Conservation (phyloP, 768 basidiomycete genomes). For the Infundibulicybe gibba region DNA sequence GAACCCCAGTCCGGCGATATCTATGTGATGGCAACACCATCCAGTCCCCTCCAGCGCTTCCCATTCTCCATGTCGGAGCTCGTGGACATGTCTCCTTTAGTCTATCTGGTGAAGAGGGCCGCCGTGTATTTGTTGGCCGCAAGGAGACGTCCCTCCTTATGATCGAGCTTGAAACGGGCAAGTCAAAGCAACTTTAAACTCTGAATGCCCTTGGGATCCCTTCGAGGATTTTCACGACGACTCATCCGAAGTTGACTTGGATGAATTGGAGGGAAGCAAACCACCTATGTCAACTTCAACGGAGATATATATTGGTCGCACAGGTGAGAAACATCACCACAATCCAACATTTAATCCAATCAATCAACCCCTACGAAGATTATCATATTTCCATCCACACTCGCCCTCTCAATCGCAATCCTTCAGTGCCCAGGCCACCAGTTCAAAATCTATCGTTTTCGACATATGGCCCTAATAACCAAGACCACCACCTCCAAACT, state of each 20-base stretch:
- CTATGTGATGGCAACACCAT: slow-evolving; percentile 74
- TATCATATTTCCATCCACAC: slow-evolving; percentile 87
- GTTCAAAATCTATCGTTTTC: slow-evolving; percentile 88
- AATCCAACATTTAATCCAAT: background rate
- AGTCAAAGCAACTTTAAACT: slow-evolving; percentile 69
- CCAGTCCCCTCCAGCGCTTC: slow-evolving; percentile 76
- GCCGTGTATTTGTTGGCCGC: slow-evolving; percentile 81
- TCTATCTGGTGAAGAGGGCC: slow-evolving; percentile 54
- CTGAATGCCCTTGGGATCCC: slow-evolving; percentile 77
- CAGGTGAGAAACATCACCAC: slow-evolving; percentile 28
- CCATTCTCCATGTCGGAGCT: slow-evolving; percentile 91
- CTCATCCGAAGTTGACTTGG: slow-evolving; percentile 38
- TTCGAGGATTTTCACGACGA: slow-evolving; percentile 48
- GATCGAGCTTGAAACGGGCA: slow-evolving; percentile 77
- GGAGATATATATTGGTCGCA: slow-evolving; percentile 49
- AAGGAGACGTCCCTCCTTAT: slow-evolving; percentile 84
- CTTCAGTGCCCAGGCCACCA: slow-evolving; percentile 28
- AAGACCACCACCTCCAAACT: slow-evolving; percentile 70
- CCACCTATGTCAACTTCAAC: slow-evolving; percentile 32
- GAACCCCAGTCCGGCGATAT: slow-evolving; percentile 95
- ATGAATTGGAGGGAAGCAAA: slow-evolving; percentile 41
- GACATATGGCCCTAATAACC: slow-evolving; percentile 89
- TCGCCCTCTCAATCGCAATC: slow-evolving; percentile 31
- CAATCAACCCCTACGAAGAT: slow-evolving; percentile 45
- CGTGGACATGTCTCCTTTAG: slow-evolving; percentile 89